Base-by-base conservation (phyloP, 176 grass and related monocot species). In the Carex myosuroides region DNA sequence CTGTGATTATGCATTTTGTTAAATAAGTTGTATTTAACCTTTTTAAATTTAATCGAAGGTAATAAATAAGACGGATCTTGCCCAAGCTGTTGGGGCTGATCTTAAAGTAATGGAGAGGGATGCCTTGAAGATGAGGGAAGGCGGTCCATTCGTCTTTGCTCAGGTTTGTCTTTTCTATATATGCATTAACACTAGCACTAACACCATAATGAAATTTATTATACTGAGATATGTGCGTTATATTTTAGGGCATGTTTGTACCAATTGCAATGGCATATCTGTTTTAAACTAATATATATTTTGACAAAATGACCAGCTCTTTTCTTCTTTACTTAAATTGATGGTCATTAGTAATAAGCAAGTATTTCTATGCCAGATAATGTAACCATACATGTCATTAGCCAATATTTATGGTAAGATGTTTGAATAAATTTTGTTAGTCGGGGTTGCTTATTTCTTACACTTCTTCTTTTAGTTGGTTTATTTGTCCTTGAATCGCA, bases 31-130 rank as follows among this genome's bases (percentile, higher is more conserved):
- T 54, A 62, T 10, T 13, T 32, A 55, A 54, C 14, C 33, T 83
- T 37, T 13, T 41, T 33, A 26, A 3, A 13, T 81, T 88, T 11
- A 24, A 84, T 64, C 16, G 8, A 59, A 98, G 96, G 86, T 98
- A 26, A 98, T 98, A 93, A 98, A 98, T 81, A 98, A 98, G 83
- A 95, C 96, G 20, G 93, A 98, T 66, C 91, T 98, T 46, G 96
- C 93, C 77, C 56, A 82, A 29, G 95, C 92, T 33, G 89, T 95
- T 66, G 95, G 95, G 68, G 95, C 92, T 82, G 89, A 95, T 62
- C 89, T 98, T 16, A 76, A 88, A 44, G 91, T 93, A 58, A 98
- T 98, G 96, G 96, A 98, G 32, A 81, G 93, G 1, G 96, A 98
- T 42, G 87, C 96, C 0, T 85, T 95, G 42, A 83, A 93, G 57